Conservation (phyloP, 306 rosid species). For the Prunus dulcis region DNA sequence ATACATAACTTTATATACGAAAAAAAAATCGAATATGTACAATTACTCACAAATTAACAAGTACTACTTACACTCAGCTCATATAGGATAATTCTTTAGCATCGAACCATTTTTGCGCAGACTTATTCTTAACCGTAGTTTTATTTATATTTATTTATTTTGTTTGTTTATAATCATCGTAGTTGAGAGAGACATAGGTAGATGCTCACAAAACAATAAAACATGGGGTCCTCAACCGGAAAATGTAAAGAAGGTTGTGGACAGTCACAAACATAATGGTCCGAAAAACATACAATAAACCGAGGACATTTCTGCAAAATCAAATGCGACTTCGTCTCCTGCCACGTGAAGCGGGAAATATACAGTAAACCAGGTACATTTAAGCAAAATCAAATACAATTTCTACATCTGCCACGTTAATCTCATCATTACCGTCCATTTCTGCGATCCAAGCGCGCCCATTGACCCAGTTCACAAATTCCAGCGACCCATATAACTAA, state of each 20-base stretch:
- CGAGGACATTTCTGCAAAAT: neutral
- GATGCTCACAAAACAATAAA: neutral
- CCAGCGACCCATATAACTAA: neutral
- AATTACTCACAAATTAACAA: too few species aligned
- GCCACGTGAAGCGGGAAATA: neutral
- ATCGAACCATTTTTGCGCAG: neutral
- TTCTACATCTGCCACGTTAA: neutral
- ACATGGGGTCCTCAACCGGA: neutral
- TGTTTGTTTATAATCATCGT: neutral
- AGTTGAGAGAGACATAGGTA: neutral
- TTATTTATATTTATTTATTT: neutral
- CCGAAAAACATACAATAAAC: neutral
- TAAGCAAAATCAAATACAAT: too few species aligned
- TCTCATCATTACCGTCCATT: slow-evolving; percentile 7
- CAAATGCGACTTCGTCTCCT: neutral
- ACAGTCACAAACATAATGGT: neutral
- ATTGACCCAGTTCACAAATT: too few species aligned
- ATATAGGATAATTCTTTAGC: neutral
- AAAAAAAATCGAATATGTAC: too few species aligned
- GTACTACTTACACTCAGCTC: neutral
- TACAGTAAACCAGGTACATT: too few species aligned
- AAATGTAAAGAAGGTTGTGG: neutral
- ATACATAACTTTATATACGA: too few species aligned
- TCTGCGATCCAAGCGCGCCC: neutral
- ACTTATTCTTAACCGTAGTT: neutral